A percentile compares a stretch with the other conserved stretches of the same genome.
These are phyloP conservation scores for Fraxinus americana DNA, from an alignment of 257 asterid genomes.

Conservation along the genomic window DNA sequence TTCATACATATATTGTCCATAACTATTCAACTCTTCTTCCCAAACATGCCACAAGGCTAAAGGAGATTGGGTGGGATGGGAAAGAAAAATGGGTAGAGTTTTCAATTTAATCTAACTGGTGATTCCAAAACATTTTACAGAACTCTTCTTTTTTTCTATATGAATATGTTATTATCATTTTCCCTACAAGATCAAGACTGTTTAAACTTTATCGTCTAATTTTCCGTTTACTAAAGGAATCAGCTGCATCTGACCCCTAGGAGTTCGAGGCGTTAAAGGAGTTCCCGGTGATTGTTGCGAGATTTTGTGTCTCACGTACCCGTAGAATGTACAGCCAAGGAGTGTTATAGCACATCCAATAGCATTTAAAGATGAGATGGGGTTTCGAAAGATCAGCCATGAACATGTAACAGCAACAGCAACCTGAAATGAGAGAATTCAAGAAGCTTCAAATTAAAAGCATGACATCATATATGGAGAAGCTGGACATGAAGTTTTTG, in stretches of 20 bases:
- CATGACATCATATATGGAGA: not conserved
- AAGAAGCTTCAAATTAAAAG: not conserved
- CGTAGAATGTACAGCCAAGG: constrained; percentile 85
- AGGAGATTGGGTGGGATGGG: not conserved
- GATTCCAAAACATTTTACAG: not conserved
- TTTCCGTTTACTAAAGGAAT: constrained; percentile 71
- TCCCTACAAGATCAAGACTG: constrained; percentile 4
- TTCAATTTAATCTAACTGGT: not conserved
- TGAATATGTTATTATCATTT: constrained; percentile 12
- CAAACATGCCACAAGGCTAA: not conserved
- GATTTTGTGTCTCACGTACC: constrained; percentile 75
- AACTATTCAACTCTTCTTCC: too few species aligned
- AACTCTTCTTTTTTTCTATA: constrained; percentile 26
- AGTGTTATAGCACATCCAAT: constrained; percentile 80
- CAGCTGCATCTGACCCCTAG: constrained; percentile 58
- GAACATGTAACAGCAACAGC: constrained; percentile 94
- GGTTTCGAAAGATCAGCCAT: constrained; percentile 89
- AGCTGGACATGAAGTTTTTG: not conserved
- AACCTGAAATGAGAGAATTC: constrained; percentile 48
- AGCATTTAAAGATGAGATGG: constrained; percentile 78
- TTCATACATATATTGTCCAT: too few species aligned
- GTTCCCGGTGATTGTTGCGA: constrained; percentile 63
- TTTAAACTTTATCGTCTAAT: constrained; percentile 66
- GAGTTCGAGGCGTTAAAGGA: constrained; percentile 50
- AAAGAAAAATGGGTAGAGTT: not conserved